phyloP scores from a whole-genome alignment of 2,329 filamentous ascomycete genomes.

The Leptographium flavum region DNA sequence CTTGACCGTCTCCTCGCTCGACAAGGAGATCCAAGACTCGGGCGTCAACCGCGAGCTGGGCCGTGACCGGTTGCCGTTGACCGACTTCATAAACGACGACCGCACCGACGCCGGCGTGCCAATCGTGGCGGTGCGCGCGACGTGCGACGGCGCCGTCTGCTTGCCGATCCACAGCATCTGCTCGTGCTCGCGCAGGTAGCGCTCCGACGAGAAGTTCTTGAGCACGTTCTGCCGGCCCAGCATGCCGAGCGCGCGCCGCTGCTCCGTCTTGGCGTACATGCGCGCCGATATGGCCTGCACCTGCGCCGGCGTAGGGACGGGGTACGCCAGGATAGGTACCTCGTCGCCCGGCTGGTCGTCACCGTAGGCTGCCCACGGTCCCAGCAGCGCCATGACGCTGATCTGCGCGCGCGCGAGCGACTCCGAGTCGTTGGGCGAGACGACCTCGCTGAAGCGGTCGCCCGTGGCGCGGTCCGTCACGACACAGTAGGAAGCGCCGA shows the following conservation, averaged over 20 bases:
- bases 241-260: conserved; percentile 40
- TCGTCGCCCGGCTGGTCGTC: conserved; percentile 28
- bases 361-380: conserved; percentile 45
- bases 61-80: not conserved
- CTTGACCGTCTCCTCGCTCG: conserved; percentile 1
- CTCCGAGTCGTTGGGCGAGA: conserved; percentile 48
- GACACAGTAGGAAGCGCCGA: conserved; percentile 39
- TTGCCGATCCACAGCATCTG: conserved; percentile 31
- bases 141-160: not conserved
- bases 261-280: conserved; percentile 45
- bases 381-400: conserved; percentile 44
- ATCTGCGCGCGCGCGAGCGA: conserved; percentile 48
- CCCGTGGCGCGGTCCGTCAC: conserved; percentile 37
- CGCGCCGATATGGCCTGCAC: conserved; percentile 37
- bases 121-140: not conserved
- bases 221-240: conserved; percentile 37
- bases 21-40: conserved; percentile 4
- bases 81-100: not conserved
- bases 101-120: not conserved
- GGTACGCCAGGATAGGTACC: conserved; percentile 16
- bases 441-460: conserved; percentile 42
- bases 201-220: conserved; percentile 37
- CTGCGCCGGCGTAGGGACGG: conserved; percentile 26
- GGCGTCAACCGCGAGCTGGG: conserved; percentile 1
- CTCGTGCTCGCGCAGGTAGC: conserved; percentile 42